These are phyloP conservation scores for Lotmaria passim DNA, from an alignment of 208 protist genomes.

Conservation along the genomic window DNA sequence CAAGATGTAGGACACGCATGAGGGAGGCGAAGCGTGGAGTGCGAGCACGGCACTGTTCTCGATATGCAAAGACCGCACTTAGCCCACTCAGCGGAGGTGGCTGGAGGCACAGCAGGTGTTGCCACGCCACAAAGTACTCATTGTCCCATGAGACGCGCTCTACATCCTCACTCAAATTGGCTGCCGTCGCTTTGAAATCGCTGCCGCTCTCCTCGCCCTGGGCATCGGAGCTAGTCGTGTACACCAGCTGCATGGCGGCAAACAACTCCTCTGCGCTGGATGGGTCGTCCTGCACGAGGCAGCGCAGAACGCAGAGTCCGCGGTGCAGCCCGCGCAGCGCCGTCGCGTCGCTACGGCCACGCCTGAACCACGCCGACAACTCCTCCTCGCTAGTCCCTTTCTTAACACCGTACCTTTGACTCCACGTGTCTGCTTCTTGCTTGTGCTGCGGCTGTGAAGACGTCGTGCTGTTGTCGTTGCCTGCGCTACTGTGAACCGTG, in stretches of 20 bases:
- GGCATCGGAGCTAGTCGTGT: not conserved
- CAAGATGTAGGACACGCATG: constrained; percentile 27
- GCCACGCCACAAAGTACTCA: constrained; percentile 16
- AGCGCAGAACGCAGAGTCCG: constrained; percentile 32
- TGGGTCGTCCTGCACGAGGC: constrained; percentile 19
- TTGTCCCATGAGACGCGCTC: not conserved
- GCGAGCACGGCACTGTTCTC: constrained; percentile 7
- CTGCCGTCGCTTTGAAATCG: too few relatives aligned
- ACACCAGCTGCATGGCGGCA: constrained; percentile 28
- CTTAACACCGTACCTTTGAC: not conserved
- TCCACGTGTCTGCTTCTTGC: too few relatives aligned
- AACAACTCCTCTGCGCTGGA: constrained; percentile 25
- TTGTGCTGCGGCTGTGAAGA: too few relatives aligned
- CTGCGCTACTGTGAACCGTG: too few relatives aligned
- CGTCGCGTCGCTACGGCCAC: constrained; percentile 1
- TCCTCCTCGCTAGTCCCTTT: not conserved
- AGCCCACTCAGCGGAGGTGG: constrained; percentile 24
- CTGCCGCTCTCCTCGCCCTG: not conserved
- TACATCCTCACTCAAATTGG: not conserved
- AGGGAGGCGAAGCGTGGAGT: not conserved
- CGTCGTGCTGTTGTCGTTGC: too few relatives aligned
- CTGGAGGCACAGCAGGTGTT: constrained; percentile 20
- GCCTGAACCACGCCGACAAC: constrained; percentile 8
- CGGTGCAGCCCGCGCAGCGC: constrained; percentile 23
- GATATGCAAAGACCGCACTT: constrained; percentile 10